These are phyloP conservation scores for Yamadazyma diospyri DNA, from an alignment of 1,139 yeast genomes.

Conservation along the genomic window DNA sequence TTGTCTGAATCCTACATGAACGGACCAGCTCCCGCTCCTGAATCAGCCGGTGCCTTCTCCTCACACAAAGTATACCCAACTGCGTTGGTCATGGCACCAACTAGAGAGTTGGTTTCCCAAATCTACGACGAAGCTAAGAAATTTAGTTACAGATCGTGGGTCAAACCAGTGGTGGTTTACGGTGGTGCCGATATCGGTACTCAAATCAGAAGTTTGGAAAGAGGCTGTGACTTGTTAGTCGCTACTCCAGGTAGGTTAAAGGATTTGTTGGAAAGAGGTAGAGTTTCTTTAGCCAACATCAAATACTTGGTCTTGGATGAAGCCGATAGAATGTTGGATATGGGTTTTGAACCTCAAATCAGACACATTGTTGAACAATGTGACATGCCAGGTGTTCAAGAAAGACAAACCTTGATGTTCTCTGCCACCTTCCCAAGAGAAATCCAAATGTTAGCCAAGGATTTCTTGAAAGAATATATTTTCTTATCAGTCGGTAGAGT, in stretches of 20 bases:
- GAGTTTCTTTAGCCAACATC: constrained; percentile 83
- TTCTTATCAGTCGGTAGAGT: constrained; percentile 97
- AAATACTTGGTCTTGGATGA: constrained; percentile 94
- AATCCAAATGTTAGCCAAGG: constrained; percentile 95
- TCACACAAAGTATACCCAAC: constrained; percentile 88
- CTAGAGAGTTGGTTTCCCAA: constrained; percentile 97
- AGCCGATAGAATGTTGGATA: constrained; percentile 99
- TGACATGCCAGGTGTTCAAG: constrained; percentile 89
- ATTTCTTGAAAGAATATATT: constrained; percentile 91
- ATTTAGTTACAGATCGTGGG: constrained; percentile 98
- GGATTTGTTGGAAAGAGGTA: constrained; percentile 93
- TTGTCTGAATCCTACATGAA: constrained; percentile 83
- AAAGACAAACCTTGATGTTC: constrained; percentile 96
- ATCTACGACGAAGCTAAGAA: constrained; percentile 94
- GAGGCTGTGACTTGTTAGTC: constrained; percentile 93
- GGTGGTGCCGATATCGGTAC: constrained; percentile 95
- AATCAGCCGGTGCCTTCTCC: constrained; percentile 53
- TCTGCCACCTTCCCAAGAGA: constrained; percentile 99
- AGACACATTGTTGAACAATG: constrained; percentile 97
- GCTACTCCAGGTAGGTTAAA: constrained; percentile 99
- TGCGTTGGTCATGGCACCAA: constrained; percentile 93
- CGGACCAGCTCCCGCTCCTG: constrained; percentile 78
- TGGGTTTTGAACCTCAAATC: constrained; percentile 99
- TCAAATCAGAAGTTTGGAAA: constrained; percentile 85
- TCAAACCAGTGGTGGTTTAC: constrained; percentile 91